Percentiles rank a stretch among this genome's conserved stretches.
Evolutionary conservation across 176 grass and related monocot species (phyloP).

Genomic region (Guadua angustifolia): DNA sequence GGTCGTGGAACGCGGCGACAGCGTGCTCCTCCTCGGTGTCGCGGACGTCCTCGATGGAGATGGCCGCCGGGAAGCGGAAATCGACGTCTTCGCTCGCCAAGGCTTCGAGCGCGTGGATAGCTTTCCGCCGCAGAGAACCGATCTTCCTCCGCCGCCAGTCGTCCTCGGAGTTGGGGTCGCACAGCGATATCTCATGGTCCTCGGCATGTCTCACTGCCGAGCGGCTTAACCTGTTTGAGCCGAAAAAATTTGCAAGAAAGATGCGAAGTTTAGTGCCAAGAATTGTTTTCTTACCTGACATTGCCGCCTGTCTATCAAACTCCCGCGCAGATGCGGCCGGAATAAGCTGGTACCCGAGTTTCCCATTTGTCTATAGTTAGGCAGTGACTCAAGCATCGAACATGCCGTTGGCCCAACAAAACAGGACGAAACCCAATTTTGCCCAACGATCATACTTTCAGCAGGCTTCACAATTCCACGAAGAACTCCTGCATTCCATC

Average conservation of each 20-base stretch:
- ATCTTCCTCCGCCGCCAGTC: slow-evolving; percentile 77
- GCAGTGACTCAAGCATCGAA: too few relatives aligned
- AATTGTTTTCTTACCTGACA: slow-evolving; percentile 43
- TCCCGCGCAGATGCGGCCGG: too few relatives aligned
- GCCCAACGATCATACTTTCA: too few relatives aligned
- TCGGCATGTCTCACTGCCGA: slow-evolving; percentile 59
- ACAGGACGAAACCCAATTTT: too few relatives aligned
- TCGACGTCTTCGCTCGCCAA: slow-evolving; percentile 66
- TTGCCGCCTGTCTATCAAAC: too few relatives aligned
- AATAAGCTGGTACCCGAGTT: too few relatives aligned
- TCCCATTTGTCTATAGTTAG: too few relatives aligned
- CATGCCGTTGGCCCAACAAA: too few relatives aligned
- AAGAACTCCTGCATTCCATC: too few relatives aligned
- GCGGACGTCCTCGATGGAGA: slow-evolving; percentile 93
- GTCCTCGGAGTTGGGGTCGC: slow-evolving; percentile 77
- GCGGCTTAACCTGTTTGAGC: slow-evolving; percentile 7
- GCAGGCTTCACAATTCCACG: too few relatives aligned
- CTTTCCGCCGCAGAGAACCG: slow-evolving; percentile 76
- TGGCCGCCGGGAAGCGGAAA: slow-evolving; percentile 74
- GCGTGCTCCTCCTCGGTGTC: slow-evolving; percentile 92
- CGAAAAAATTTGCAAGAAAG: slow-evolving; percentile 15
- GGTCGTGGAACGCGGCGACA: slow-evolving; percentile 74
- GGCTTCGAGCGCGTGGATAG: slow-evolving; percentile 70
- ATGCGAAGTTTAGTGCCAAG: neutral
- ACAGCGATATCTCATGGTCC: slow-evolving; percentile 60